Percentiles rank a stretch among this genome's conserved stretches.
These are phyloP conservation scores for Populus tremula DNA, from an alignment of 345 rosid species.

Conservation along the genomic window DNA sequence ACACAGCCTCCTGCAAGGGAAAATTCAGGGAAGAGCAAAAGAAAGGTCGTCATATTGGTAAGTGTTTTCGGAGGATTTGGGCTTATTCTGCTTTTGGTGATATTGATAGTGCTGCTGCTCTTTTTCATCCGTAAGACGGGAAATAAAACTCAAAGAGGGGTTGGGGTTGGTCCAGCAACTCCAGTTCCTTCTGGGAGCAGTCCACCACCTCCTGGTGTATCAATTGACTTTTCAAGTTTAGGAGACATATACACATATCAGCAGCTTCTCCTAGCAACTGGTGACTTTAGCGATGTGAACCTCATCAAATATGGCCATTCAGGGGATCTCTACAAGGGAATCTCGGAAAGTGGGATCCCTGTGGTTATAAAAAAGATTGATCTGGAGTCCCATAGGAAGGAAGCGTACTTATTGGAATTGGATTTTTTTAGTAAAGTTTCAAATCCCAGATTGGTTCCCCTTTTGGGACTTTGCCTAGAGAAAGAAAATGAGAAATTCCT, in stretches of 20 bases:
- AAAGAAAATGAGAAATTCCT: conserved; percentile 75
- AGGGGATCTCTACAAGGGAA: conserved; percentile 75
- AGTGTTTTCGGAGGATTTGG: conserved; percentile 66
- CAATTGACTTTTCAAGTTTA: conserved; percentile 54
- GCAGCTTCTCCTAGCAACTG: conserved; percentile 72
- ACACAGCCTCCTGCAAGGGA: conserved; percentile 35
- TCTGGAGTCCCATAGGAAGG: conserved; percentile 48
- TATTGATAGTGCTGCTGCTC: conserved; percentile 43
- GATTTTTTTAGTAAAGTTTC: conserved; percentile 75
- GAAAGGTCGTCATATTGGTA: conserved; percentile 48
- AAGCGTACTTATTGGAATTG: conserved; percentile 62
- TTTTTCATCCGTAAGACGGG: conserved; percentile 44
- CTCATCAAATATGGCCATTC: conserved; percentile 92
- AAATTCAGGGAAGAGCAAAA: conserved; percentile 42
- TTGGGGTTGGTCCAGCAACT: conserved; percentile 56
- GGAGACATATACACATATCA: conserved; percentile 76
- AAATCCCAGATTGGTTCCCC: conserved; percentile 77
- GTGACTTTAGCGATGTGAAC: conserved; percentile 60
- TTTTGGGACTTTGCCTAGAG: conserved; percentile 82
- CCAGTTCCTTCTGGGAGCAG: conserved; percentile 49
- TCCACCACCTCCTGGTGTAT: conserved; percentile 46
- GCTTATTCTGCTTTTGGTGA: conserved; percentile 39
- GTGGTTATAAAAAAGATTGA: conserved; percentile 74
- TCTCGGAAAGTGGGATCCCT: conserved; percentile 56
- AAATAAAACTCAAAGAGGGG: conserved; percentile 45